Percentiles rank a stretch among this genome's conserved stretches.
phyloP scores from a whole-genome alignment of 1,284 basidiomycete genomes.

The Ustilago lituana region DNA sequence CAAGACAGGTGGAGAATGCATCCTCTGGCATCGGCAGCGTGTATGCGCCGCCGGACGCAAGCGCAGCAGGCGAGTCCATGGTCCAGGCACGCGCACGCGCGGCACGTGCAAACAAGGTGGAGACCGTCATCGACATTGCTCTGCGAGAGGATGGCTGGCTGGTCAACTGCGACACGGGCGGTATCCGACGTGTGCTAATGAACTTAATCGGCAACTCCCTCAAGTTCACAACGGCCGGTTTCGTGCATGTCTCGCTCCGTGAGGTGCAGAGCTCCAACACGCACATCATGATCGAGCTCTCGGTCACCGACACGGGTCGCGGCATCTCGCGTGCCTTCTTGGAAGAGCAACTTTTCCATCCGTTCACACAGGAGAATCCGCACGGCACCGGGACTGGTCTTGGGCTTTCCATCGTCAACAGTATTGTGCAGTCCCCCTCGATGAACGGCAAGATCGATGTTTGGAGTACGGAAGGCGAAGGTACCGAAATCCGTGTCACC shows the following conservation, averaged over 20 bases:
- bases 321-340: constrained; percentile 64
- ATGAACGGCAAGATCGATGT: constrained; percentile 86
- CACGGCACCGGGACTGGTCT: constrained; percentile 91
- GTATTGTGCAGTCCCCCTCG: constrained; percentile 84
- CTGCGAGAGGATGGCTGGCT: constrained; percentile 81
- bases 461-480: constrained; percentile 84
- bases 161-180: constrained; percentile 88
- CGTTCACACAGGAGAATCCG: constrained; percentile 89
- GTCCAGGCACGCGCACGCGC: constrained; percentile 34
- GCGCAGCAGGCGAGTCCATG: constrained; percentile 7
- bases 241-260: constrained; percentile 83
- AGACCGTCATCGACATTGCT: constrained; percentile 88
- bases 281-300: constrained; percentile 81
- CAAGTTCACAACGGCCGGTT: constrained; percentile 88
- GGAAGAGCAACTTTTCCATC: constrained; percentile 93
- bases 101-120: constrained; percentile 71
- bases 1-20: constrained; percentile 72
- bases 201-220: constrained; percentile 92
- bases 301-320: constrained; percentile 90
- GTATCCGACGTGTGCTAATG: constrained; percentile 90
- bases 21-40: constrained; percentile 82
- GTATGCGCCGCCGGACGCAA: constrained; percentile 75
- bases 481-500: constrained; percentile 91
- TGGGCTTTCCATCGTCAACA: constrained; percentile 95
- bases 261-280: constrained; percentile 74